These are phyloP conservation scores for Microascus cirrosus DNA, from an alignment of 2,329 filamentous ascomycete genomes.

Conservation along the genomic window DNA sequence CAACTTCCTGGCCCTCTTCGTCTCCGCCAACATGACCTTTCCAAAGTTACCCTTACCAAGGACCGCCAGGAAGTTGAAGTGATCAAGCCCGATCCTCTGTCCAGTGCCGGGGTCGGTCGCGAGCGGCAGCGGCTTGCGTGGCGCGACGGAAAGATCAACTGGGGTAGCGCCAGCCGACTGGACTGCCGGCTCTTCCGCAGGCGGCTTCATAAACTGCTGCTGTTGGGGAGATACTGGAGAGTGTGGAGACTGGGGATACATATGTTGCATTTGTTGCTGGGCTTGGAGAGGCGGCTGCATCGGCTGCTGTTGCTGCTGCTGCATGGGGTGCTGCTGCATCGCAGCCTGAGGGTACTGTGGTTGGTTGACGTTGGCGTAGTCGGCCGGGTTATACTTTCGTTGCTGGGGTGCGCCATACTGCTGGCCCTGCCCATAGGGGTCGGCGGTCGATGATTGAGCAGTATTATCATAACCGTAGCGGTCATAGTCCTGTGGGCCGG, in stretches of 20 bases:
- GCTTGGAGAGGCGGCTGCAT: slow-evolving; percentile 22
- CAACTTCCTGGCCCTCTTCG: slow-evolving; percentile 80
- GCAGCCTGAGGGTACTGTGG: slow-evolving; percentile 26
- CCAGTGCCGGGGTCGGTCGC: slow-evolving; percentile 64
- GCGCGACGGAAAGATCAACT: slow-evolving; percentile 15
- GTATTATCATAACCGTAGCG: slow-evolving; percentile 6
- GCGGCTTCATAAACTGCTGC: slow-evolving; percentile 15
- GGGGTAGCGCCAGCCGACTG: slow-evolving; percentile 15
- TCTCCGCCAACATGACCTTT: slow-evolving; percentile 98
- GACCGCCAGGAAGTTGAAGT: slow-evolving; percentile 98
- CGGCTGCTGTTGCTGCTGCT: slow-evolving; percentile 21
- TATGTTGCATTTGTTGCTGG: slow-evolving; percentile 17
- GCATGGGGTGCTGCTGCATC: slow-evolving; percentile 20
- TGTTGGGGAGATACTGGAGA: slow-evolving; percentile 15
- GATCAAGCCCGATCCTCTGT: slow-evolving; percentile 83
- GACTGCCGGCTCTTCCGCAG: slow-evolving; percentile 23
- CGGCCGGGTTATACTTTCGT: slow-evolving; percentile 64
- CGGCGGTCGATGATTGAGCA: not conserved
- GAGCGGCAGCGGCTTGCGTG: slow-evolving; percentile 53
- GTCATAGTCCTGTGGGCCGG: slow-evolving; percentile 15
- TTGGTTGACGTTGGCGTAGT: slow-evolving; percentile 54
- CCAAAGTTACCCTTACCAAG: slow-evolving; percentile 98
- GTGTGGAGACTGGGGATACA: slow-evolving; percentile 25
- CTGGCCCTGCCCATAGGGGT: slow-evolving; percentile 17
- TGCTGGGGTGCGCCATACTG: slow-evolving; percentile 14